These are phyloP conservation scores for Osmanthus fragrans DNA, from an alignment of 257 asterid genomes.

Conservation along the genomic window DNA sequence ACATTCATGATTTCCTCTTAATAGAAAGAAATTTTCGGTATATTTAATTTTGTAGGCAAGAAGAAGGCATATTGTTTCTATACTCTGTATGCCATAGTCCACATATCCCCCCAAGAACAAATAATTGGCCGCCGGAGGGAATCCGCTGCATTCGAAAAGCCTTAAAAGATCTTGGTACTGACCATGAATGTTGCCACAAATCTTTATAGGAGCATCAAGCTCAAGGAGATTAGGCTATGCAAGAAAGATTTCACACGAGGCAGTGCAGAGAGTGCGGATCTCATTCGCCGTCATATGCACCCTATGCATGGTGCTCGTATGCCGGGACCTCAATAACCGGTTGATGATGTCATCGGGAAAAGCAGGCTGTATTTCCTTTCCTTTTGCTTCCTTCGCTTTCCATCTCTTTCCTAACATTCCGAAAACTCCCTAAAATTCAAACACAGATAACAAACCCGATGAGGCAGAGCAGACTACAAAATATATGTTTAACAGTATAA, in stretches of 20 bases:
- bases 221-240: constrained; percentile 88
- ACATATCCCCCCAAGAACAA: neutral
- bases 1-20: neutral
- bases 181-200: constrained; percentile 52
- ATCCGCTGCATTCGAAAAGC: neutral
- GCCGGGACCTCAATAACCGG: constrained; percentile 70
- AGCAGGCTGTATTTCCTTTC: constrained; percentile 71
- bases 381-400: constrained; percentile 57
- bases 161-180: neutral
- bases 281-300: constrained; percentile 85
- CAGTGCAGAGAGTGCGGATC: constrained; percentile 75
- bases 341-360: constrained; percentile 77
- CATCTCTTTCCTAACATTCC: constrained; percentile 13
- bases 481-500: no score
- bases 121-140: neutral
- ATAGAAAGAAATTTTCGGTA: neutral
- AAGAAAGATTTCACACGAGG: constrained; percentile 79
- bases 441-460: neutral
- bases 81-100: neutral
- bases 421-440: neutral
- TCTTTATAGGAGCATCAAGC: constrained; percentile 95
- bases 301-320: constrained; percentile 70
- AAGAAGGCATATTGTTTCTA: neutral
- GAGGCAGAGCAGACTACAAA: neutral
- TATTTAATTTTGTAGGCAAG: neutral